phyloP scores from a whole-genome alignment of 2,329 filamentous ascomycete genomes.

The Zasmidium cellare region DNA sequence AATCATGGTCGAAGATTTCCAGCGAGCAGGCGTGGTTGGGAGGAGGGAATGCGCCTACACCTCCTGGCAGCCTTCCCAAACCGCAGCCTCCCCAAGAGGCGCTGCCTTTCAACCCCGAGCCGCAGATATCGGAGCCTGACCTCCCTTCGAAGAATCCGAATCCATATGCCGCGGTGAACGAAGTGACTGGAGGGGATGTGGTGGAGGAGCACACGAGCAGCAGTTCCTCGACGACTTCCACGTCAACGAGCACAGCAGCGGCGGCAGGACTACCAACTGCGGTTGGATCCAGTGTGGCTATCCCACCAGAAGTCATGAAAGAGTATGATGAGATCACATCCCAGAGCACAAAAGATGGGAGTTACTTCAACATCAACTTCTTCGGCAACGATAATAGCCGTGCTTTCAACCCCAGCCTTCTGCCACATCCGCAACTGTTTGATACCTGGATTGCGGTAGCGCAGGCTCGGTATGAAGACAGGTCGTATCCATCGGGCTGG shows the following conservation, averaged over 20 bases:
- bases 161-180: constrained; percentile 4
- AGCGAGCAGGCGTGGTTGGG: constrained; percentile 7
- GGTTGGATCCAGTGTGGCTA: no score
- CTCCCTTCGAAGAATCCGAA: constrained; percentile 10
- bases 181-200: not conserved
- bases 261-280: not conserved
- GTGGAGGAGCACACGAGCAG: not conserved
- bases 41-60: not conserved
- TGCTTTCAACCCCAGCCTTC: constrained; percentile 11
- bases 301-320: not conserved
- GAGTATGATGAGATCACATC: constrained; percentile 6
- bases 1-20: constrained; percentile 2
- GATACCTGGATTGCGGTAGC: constrained; percentile 11
- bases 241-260: not conserved
- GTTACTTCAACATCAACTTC: constrained; percentile 13
- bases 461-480: constrained; percentile 2
- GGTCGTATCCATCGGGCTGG: constrained; percentile 5
- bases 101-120: not conserved
- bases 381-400: not conserved
- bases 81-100: not conserved
- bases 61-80: not conserved
- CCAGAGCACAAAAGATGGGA: not conserved
- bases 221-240: not conserved
- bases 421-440: constrained; percentile 4
- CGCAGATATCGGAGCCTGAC: not conserved